Percentiles rank a stretch among this genome's conserved stretches.
Conservation (phyloP, 108 stramenopile species). For the Cyclotella cryptica region DNA sequence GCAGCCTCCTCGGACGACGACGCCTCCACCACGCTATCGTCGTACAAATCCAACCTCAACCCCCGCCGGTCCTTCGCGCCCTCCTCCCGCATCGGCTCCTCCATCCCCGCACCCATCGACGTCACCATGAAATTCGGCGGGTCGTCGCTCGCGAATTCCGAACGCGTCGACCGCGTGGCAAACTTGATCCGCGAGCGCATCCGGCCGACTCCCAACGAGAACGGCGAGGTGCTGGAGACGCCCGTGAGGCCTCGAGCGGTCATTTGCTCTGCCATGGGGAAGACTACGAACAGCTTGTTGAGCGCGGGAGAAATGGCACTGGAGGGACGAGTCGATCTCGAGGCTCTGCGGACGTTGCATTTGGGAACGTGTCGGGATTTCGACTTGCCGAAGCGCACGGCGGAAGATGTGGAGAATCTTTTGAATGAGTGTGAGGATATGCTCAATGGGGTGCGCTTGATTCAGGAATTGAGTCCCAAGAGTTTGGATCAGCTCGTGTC, state of each 20-base stretch:
- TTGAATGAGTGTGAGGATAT: slow-evolving; percentile 90
- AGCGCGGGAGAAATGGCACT: slow-evolving; percentile 93
- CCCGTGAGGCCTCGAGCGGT: slow-evolving; percentile 60
- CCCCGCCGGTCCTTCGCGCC: slow-evolving; percentile 4
- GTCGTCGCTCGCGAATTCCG: slow-evolving; percentile 85
- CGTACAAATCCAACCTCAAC: slow-evolving; percentile 17
- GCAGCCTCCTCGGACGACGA: not conserved
- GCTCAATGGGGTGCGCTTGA: slow-evolving; percentile 90
- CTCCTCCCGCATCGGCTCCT: slow-evolving; percentile 1
- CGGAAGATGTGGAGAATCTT: slow-evolving; percentile 71
- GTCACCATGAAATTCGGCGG: slow-evolving; percentile 91
- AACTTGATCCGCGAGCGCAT: slow-evolving; percentile 90
- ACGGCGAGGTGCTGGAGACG: slow-evolving; percentile 5
- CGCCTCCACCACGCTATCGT: not conserved
- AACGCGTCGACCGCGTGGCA: slow-evolving; percentile 91
- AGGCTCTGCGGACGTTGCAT: slow-evolving; percentile 92
- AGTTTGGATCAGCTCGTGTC: slow-evolving; percentile 91
- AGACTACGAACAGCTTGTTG: slow-evolving; percentile 93
- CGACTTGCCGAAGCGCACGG: slow-evolving; percentile 61
- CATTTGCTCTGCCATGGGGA: slow-evolving; percentile 98
- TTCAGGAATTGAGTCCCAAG: slow-evolving; percentile 92
- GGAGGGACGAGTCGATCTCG: slow-evolving; percentile 90
- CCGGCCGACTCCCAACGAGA: slow-evolving; percentile 22
- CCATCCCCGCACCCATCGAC: not conserved
- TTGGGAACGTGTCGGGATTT: slow-evolving; percentile 76